Conservation (phyloP, 306 rosid species). For the Prosopis cineraria region DNA sequence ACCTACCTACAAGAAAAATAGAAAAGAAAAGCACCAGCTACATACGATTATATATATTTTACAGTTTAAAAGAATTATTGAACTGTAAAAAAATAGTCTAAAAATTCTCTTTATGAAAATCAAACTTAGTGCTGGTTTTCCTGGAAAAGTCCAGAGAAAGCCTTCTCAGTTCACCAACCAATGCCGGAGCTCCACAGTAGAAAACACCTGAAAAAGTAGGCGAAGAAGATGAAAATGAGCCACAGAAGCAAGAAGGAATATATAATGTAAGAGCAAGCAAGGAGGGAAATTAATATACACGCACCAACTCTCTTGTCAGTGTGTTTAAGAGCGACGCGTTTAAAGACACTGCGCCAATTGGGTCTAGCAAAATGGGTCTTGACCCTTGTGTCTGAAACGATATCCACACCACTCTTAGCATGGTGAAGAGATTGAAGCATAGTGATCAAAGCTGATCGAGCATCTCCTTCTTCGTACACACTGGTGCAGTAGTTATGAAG, state of each 20-base stretch:
- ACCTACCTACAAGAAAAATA: conserved; percentile 18
- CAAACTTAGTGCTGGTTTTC: conserved; percentile 81
- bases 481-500: conserved; percentile 85
- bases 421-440: conserved; percentile 87
- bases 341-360: conserved; percentile 74
- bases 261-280: neutral
- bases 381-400: conserved; percentile 78
- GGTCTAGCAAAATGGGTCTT: conserved; percentile 88
- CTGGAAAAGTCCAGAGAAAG: conserved; percentile 70
- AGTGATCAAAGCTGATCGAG: conserved; percentile 75
- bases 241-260: neutral
- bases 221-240: neutral
- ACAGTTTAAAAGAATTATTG: neutral
- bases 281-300: conserved; percentile 16
- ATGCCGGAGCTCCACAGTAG: conserved; percentile 75
- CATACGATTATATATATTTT: conserved; percentile 25
- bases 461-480: conserved; percentile 90
- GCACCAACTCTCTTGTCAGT: conserved; percentile 71
- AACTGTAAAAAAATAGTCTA: conserved; percentile 25
- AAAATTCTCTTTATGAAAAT: conserved; percentile 91
- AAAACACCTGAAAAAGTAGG: conserved; percentile 68
- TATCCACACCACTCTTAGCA: conserved; percentile 71
- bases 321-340: conserved; percentile 65
- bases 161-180: conserved; percentile 70
- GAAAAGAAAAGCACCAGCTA: conserved; percentile 17